These are phyloP conservation scores for Biscogniauxia mediterranea DNA, from an alignment of 2,329 filamentous ascomycete genomes.

Conservation along the genomic window DNA sequence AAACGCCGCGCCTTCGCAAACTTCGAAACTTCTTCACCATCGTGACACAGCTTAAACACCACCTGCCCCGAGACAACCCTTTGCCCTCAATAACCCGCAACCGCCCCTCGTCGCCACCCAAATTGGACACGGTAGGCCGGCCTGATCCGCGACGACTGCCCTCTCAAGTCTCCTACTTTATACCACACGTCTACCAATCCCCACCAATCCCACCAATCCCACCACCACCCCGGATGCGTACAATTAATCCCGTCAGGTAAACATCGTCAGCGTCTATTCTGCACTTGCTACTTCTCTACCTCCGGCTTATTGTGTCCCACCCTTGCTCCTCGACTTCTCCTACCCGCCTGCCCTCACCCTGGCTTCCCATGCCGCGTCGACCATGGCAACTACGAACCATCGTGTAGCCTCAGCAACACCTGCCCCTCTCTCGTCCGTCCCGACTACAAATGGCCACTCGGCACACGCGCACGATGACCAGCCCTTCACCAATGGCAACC, in stretches of 20 bases:
- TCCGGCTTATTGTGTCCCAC: neutral
- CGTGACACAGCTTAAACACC: slow-evolving; percentile 18
- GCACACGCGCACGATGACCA: slow-evolving; percentile 36
- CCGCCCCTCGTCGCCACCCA: neutral
- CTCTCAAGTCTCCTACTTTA: neutral
- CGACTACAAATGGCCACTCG: slow-evolving; percentile 33
- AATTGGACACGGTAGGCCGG: neutral
- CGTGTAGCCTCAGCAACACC: slow-evolving; percentile 33
- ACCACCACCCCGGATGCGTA: slow-evolving; percentile 17
- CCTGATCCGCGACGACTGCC: neutral
- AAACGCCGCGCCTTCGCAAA: slow-evolving; percentile 29
- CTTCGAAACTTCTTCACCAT: slow-evolving; percentile 32
- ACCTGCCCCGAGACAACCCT: slow-evolving; percentile 1
- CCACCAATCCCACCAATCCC: slow-evolving; percentile 4
- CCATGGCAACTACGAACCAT: slow-evolving; percentile 38
- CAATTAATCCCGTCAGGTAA: slow-evolving; percentile 16
- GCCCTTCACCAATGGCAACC: slow-evolving; percentile 37
- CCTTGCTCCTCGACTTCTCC: neutral
- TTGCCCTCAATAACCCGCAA: neutral
- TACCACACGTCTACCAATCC: neutral
- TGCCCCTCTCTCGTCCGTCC: slow-evolving; percentile 30
- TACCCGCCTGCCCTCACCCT: slow-evolving; percentile 4
- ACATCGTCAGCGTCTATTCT: slow-evolving; percentile 1
- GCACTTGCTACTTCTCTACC: slow-evolving; percentile 1
- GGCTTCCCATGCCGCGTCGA: slow-evolving; percentile 18